Conservation (phyloP, 352 stramenopile species). For the Plasmopara muralis region DNA sequence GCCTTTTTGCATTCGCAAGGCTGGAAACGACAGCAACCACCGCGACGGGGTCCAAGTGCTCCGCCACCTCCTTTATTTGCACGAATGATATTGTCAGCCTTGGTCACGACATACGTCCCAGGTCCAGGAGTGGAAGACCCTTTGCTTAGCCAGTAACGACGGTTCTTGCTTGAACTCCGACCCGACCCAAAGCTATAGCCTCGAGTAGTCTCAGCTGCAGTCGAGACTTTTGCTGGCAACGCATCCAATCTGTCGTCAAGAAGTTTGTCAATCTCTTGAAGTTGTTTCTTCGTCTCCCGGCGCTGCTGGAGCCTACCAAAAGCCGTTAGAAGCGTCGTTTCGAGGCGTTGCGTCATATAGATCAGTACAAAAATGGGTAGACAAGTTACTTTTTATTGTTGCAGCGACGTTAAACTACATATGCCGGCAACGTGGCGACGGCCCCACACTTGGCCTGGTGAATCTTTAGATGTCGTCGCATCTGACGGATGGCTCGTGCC, state of each 20-base stretch:
- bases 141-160: slow-evolving; percentile 12
- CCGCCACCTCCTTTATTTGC: slow-evolving; percentile 11
- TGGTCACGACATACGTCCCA: slow-evolving; percentile 22
- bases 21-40: slow-evolving; percentile 20
- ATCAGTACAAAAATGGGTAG: slow-evolving; percentile 9
- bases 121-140: slow-evolving; percentile 15
- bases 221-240: background rate
- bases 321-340: slow-evolving; percentile 18
- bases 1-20: slow-evolving; percentile 19
- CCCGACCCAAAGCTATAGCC: slow-evolving; percentile 20
- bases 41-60: slow-evolving; percentile 13
- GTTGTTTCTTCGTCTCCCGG: slow-evolving; percentile 12
- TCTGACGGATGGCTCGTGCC: slow-evolving; percentile 27
- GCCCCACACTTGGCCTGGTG: slow-evolving; percentile 13
- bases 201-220: slow-evolving; percentile 1
- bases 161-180: slow-evolving; percentile 6
- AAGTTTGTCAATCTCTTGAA: slow-evolving; percentile 25
- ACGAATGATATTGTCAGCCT: slow-evolving; percentile 19
- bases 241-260: slow-evolving; percentile 12
- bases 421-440: slow-evolving; percentile 25
- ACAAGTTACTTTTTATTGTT: slow-evolving; percentile 7
- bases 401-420: slow-evolving; percentile 17
- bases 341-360: slow-evolving; percentile 11
- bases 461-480: slow-evolving; percentile 32
- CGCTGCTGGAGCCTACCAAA: slow-evolving; percentile 19